Conservation (phyloP, 2,329 filamentous ascomycete species). For the Aspergillus bombycis region DNA sequence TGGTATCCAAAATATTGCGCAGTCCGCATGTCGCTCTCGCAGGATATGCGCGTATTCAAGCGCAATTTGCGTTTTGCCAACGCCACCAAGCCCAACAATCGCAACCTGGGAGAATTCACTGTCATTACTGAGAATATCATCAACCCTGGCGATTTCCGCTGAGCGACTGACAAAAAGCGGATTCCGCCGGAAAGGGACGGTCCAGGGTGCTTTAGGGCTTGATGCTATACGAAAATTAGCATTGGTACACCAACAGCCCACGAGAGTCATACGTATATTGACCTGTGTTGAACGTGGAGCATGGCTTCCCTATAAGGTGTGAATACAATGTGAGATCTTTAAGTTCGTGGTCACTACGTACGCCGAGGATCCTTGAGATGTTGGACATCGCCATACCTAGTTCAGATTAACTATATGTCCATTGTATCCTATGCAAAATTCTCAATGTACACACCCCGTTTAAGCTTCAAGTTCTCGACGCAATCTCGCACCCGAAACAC, state of each 20-base stretch:
- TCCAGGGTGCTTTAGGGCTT: background rate
- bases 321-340: background rate
- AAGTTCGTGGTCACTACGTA: background rate
- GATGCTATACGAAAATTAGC: background rate
- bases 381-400: background rate
- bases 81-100: background rate
- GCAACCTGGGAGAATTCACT: constrained; percentile 16
- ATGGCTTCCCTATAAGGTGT: background rate
- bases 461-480: background rate
- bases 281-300: no score
- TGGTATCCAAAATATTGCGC: background rate
- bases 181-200: background rate
- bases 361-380: background rate
- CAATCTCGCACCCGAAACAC: background rate
- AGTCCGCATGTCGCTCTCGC: background rate
- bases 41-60: background rate
- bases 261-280: background rate
- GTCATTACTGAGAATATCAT: background rate
- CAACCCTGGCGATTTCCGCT: background rate
- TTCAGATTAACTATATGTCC: background rate
- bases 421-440: background rate
- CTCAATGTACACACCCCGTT: background rate
- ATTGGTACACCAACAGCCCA: background rate
- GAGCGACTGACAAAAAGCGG: background rate
- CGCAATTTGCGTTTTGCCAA: constrained; percentile 1